phyloP scores from a whole-genome alignment of 805 yeast genomes.

The Yarrowia keelungensis region DNA sequence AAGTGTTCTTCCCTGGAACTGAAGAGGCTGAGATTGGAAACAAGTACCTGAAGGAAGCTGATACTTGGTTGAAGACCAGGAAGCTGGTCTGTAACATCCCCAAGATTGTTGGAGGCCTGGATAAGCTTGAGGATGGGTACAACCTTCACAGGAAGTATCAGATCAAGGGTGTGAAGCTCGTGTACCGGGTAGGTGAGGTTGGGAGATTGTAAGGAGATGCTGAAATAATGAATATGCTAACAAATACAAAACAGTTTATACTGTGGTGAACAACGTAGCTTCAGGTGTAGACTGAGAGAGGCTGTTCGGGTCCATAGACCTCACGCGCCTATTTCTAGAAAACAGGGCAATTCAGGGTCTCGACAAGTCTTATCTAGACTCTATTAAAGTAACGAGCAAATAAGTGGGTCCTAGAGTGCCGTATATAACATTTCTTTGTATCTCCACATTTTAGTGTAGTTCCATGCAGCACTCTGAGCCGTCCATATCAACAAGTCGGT shows the following conservation, averaged over 20 bases:
- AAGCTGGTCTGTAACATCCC: conserved; percentile 8
- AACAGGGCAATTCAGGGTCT: no score
- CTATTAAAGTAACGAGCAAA: neutral
- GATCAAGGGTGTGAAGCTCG: conserved; percentile 17
- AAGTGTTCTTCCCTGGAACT: conserved; percentile 4
- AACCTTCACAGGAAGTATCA: conserved; percentile 11
- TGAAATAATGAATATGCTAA: no score
- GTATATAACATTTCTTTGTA: neutral
- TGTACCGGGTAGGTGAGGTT: conserved; percentile 14
- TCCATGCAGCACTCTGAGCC: neutral
- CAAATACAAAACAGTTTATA: no score
- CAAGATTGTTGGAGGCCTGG: conserved; percentile 11
- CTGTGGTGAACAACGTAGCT: no score
- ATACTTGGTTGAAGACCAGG: neutral
- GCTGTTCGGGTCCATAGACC: no score
- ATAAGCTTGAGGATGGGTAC: neutral
- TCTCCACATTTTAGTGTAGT: conserved; percentile 1
- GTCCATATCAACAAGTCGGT: neutral
- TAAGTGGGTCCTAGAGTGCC: conserved; percentile 10
- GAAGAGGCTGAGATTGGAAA: conserved; percentile 6
- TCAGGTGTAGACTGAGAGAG: no score
- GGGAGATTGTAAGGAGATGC: neutral
- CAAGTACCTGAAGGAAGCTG: neutral
- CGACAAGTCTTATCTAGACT: neutral
- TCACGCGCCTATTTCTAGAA: no score